A percentile compares a stretch with the other conserved stretches of the same genome.
Conservation (phyloP, 371 early-diverging fungal species). For the Mortierella sp. region DNA sequence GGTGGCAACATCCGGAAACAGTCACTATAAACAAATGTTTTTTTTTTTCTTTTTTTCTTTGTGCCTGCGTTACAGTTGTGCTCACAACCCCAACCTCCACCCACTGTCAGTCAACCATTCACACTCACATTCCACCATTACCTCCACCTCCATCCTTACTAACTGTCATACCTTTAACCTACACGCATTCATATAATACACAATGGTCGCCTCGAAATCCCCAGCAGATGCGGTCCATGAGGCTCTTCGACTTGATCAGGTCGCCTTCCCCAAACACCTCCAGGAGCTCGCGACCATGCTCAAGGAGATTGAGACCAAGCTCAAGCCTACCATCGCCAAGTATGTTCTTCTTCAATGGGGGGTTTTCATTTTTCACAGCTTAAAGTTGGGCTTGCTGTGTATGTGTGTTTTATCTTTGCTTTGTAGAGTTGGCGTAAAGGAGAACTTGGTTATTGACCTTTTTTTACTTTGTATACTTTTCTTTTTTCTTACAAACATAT, state of each 20-base stretch:
- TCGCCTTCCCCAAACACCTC: conserved; percentile 62
- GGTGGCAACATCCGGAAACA: conserved; percentile 13
- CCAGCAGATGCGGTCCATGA: conserved; percentile 28
- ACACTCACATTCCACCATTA: neutral
- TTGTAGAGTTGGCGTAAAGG: neutral
- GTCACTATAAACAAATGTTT: conserved; percentile 17
- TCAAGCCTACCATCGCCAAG: conserved; percentile 69
- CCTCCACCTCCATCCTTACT: neutral
- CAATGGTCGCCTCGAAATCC: conserved; percentile 43
- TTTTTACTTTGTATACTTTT: neutral
- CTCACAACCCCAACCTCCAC: neutral
- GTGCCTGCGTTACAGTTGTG: neutral
- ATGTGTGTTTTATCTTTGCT: neutral
- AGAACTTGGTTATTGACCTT: neutral
- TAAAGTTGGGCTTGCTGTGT: neutral
- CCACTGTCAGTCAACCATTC: neutral
- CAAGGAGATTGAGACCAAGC: conserved; percentile 66
- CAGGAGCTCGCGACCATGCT: conserved; percentile 68
- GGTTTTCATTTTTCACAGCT: no score
- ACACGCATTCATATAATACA: neutral
- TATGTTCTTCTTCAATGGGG: conserved; percentile 26
- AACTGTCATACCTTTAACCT: neutral
- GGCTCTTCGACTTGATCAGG: conserved; percentile 39
- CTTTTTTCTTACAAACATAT: neutral
- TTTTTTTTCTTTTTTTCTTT: conserved; percentile 10